Evolutionary conservation across 2,329 filamentous ascomycete genomes (phyloP).

Genomic region (Neurospora crassa): DNA sequence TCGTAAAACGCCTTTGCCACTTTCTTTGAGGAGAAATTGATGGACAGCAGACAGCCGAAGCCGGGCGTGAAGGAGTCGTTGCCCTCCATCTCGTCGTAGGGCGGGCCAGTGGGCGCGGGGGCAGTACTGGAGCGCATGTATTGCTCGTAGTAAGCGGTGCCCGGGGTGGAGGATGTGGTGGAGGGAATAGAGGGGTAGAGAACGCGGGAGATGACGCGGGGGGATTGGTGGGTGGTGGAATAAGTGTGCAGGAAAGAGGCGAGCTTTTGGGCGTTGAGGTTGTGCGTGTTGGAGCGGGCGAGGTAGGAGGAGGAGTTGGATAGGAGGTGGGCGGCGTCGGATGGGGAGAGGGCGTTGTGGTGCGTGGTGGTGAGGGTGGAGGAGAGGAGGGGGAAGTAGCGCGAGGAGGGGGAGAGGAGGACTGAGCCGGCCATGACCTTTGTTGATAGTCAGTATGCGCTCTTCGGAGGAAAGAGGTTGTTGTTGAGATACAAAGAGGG

Average conservation of each 20-base stretch:
- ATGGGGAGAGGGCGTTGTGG: conserved; percentile 36
- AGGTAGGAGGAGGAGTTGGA: conserved; percentile 42
- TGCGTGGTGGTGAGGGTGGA: conserved; percentile 21
- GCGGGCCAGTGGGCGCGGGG: conserved; percentile 24
- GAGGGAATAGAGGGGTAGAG: not conserved
- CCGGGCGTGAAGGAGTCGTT: conserved; percentile 35
- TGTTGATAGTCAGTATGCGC: not conserved
- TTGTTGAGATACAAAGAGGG: not conserved
- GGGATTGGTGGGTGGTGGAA: conserved; percentile 19
- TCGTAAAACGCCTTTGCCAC: conserved; percentile 39
- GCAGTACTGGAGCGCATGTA: conserved; percentile 30
- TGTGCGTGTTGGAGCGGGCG: conserved; percentile 43
- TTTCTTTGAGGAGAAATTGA: conserved; percentile 37
- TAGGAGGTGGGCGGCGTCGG: conserved; percentile 35
- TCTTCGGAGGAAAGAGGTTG: too few species aligned
- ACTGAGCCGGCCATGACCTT: conserved; percentile 42
- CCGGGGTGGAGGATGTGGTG: conserved; percentile 30
- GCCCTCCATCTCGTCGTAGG: conserved; percentile 19
- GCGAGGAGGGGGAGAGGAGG: conserved; percentile 37
- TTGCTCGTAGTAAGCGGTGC: conserved; percentile 41
- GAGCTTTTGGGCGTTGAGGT: conserved; percentile 43
- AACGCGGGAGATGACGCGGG: not conserved
- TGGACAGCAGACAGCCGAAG: conserved; percentile 43
- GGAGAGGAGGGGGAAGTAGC: conserved; percentile 29
- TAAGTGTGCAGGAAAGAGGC: conserved; percentile 31